Evolutionary conservation across 805 yeast genomes (phyloP), one percentile per base, ranked within the genome.

Genomic region (Alloascoidea africana): DNA sequence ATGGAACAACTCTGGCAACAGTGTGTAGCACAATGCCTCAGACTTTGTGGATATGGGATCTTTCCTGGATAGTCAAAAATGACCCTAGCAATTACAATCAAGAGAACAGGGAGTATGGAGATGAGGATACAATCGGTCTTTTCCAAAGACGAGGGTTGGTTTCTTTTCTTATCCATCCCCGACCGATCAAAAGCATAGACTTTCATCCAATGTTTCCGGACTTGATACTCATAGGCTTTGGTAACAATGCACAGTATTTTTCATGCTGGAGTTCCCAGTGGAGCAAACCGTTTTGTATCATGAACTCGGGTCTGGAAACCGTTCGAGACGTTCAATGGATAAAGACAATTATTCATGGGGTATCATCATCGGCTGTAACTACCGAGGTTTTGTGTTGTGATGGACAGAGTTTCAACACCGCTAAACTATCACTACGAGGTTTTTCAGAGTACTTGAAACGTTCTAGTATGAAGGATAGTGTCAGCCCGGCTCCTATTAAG

Each of bases 31-130:
- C 47, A 4, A 36, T 35, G 42, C 47, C 50, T 4, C 32, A 41
- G 27, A 19, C 45, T 4, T 43, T 45, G 3, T 47, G 47, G 46
- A 37, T 47, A 3, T 47, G 51, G 51, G 33, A 35, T 5, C 17
- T 41, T 13, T 35, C 33, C 8, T 32, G 8, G 16, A 32, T 39
- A 32, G 33, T 32, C 4, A 32, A 33, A 11, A 27, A 17, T 35
- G 27, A 19, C 27, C 32, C 23, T 36, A 27, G 37, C 11, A 38
- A 32, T n/a, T 23, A 34, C 18, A 32, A 37, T 37, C 36, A 27
- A 19, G 36, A 33, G 33, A 32, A 27, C n/a, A 36, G 30, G 19
- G 33, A 27, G 6, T 19, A 27, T 4, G 39, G 15, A 4, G n/a
- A n/a, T n/a, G n/a, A n/a, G n/a, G n/a, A n/a, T n/a, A n/a, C n/a